A percentile compares a stretch with the other conserved stretches of the same genome.
These are phyloP conservation scores for Pythium aristosporum DNA, from an alignment of 352 stramenopile species.

Conservation along the genomic window DNA sequence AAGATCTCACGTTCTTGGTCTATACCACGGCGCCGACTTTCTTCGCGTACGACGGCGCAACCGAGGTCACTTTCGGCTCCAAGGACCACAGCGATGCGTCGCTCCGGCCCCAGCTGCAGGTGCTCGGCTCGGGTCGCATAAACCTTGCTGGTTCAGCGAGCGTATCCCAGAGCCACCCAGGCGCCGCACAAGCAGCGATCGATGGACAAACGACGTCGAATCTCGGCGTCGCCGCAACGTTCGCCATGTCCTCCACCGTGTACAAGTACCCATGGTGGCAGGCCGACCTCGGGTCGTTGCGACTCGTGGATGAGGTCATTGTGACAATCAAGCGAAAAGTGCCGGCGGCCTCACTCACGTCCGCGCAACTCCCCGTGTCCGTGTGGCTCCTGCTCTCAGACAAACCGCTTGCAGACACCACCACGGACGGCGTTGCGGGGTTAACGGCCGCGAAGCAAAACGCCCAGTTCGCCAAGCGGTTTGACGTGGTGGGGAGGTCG, in stretches of 20 bases:
- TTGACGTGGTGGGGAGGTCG: conserved; percentile 39
- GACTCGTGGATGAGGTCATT: conserved; percentile 51
- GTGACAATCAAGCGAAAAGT: conserved; percentile 48
- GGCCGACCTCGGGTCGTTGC: conserved; percentile 32
- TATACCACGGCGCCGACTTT: conserved; percentile 40
- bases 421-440: conserved; percentile 31
- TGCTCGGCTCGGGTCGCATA: conserved; percentile 50
- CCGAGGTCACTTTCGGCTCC: conserved; percentile 60
- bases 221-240: conserved; percentile 43
- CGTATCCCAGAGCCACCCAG: conserved; percentile 48
- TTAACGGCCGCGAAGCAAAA: conserved; percentile 31
- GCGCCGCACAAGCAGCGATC: conserved; percentile 49
- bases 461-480: conserved; percentile 34
- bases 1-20: conserved; percentile 47
- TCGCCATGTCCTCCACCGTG: conserved; percentile 44
- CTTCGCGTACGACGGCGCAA: conserved; percentile 53
- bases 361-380: conserved; percentile 30
- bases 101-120: conserved; percentile 37
- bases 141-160: conserved; percentile 41
- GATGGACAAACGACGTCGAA: conserved; percentile 37
- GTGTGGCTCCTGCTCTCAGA: conserved; percentile 59
- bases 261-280: conserved; percentile 69
- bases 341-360: conserved; percentile 30
- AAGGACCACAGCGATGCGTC: conserved; percentile 40
- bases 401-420: conserved; percentile 30